A percentile compares a stretch with the other conserved stretches of the same genome.
phyloP scores from a whole-genome alignment of 2,329 filamentous ascomycete species.

The Botrytis tulipae region DNA sequence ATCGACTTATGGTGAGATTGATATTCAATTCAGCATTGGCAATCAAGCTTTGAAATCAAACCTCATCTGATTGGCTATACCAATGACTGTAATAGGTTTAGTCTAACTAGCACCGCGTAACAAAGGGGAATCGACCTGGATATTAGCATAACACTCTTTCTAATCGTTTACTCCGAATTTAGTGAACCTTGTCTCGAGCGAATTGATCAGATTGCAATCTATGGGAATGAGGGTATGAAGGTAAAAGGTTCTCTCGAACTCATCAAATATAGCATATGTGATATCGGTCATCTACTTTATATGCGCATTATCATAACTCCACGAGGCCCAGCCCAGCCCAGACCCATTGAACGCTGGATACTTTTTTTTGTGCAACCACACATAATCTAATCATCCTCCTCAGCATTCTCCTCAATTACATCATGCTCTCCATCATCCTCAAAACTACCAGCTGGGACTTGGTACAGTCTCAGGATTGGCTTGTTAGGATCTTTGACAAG shows the following conservation, averaged over 20 bases:
- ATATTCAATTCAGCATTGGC: neutral
- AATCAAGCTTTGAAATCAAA: neutral
- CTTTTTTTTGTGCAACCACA: neutral
- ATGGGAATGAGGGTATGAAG: neutral
- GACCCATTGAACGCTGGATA: neutral
- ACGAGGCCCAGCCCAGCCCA: slow-evolving; percentile 13
- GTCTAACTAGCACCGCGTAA: neutral
- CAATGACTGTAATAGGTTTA: neutral
- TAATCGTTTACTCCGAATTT: neutral
- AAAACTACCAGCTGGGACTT: slow-evolving; percentile 82
- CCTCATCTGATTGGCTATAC: neutral
- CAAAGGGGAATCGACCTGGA: neutral
- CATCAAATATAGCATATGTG: slow-evolving; percentile 7
- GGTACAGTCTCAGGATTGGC: slow-evolving; percentile 87
- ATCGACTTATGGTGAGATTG: neutral
- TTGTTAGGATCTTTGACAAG: slow-evolving; percentile 94
- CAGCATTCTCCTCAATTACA: slow-evolving; percentile 36
- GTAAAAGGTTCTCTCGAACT: neutral
- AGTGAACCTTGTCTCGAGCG: neutral
- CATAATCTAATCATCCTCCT: slow-evolving; percentile 32
- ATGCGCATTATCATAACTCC: slow-evolving; percentile 20
- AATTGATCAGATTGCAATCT: neutral
- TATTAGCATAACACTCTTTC: neutral
- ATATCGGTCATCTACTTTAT: slow-evolving; percentile 3
- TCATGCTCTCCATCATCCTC: slow-evolving; percentile 78